Percentiles rank a stretch among this genome's conserved stretches.
Evolutionary conservation across 176 grass and related monocot species (phyloP).

Genomic region (Zea mays): DNA sequence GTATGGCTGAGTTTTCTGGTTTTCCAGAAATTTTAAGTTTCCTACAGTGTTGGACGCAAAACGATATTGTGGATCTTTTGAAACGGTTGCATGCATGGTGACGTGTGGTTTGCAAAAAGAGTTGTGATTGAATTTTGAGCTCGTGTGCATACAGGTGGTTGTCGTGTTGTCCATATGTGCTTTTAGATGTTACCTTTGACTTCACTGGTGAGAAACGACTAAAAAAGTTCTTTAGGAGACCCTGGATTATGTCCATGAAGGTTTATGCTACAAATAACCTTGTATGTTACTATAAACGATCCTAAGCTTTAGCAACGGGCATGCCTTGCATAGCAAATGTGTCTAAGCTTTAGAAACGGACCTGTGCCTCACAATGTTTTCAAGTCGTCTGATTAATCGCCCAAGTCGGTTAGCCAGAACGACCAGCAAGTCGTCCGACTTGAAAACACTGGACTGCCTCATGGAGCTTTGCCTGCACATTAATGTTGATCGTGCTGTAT

Average conservation of each 20-base stretch:
- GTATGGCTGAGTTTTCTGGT: neutral
- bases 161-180: neutral
- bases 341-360: neutral
- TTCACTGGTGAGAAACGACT: neutral
- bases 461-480: neutral
- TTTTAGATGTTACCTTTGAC: neutral
- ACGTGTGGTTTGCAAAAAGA: neutral
- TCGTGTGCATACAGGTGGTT: neutral
- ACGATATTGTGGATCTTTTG: neutral
- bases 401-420: no score
- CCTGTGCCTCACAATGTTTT: no score
- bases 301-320: neutral
- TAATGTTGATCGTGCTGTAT: neutral
- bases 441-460: no score
- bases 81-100: neutral
- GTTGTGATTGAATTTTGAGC: neutral
- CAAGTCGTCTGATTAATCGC: no score
- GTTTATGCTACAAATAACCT: neutral
- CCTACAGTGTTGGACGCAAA: neutral
- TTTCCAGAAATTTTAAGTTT: neutral
- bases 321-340: neutral
- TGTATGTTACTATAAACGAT: conserved; percentile 22
- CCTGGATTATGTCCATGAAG: no score
- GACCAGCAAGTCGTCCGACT: no score
- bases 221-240: neutral